Conservation (phyloP, 2,329 filamentous ascomycete genomes). For the Neofusicoccum cordaticola region DNA sequence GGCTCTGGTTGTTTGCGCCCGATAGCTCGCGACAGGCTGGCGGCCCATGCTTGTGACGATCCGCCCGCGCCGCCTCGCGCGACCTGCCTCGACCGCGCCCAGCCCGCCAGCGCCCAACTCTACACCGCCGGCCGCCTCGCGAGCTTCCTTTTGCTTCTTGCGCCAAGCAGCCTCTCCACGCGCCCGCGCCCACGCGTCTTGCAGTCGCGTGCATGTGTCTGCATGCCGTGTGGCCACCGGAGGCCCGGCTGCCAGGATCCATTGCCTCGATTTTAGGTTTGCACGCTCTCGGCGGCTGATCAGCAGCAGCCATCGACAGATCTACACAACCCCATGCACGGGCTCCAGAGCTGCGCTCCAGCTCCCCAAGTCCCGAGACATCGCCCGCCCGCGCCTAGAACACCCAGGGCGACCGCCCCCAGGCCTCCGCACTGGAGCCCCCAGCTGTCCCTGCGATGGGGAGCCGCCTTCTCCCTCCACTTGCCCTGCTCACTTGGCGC, state of each 20-base stretch:
- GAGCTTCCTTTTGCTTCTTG: not conserved
- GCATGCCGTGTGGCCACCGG: not conserved
- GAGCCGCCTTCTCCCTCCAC: not conserved
- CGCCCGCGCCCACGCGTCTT: conserved; percentile 1
- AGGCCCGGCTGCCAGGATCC: not conserved
- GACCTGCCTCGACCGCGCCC: conserved; percentile 6
- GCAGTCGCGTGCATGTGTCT: not conserved
- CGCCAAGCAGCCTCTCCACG: not conserved
- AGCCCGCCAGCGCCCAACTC: conserved; percentile 4
- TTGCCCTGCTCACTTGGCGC: not conserved
- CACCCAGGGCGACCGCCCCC: not conserved
- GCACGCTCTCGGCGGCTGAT: not conserved
- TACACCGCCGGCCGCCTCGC: not conserved
- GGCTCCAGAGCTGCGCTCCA: not conserved
- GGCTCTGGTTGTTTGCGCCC: not conserved
- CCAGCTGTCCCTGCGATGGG: not conserved
- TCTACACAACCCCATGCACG: conserved; percentile 4
- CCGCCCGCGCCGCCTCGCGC: not conserved
- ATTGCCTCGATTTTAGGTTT: not conserved
- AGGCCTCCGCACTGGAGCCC: not conserved
- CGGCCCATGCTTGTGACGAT: conserved; percentile 10
- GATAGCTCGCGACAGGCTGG: not conserved
- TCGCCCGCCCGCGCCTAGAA: not conserved
- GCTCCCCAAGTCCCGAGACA: not conserved
- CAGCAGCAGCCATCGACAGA: conserved; percentile 8